Percentiles rank a stretch among this genome's conserved stretches.
phyloP scores from a whole-genome alignment of 345 rosid species.

The Excoecaria agallocha region DNA sequence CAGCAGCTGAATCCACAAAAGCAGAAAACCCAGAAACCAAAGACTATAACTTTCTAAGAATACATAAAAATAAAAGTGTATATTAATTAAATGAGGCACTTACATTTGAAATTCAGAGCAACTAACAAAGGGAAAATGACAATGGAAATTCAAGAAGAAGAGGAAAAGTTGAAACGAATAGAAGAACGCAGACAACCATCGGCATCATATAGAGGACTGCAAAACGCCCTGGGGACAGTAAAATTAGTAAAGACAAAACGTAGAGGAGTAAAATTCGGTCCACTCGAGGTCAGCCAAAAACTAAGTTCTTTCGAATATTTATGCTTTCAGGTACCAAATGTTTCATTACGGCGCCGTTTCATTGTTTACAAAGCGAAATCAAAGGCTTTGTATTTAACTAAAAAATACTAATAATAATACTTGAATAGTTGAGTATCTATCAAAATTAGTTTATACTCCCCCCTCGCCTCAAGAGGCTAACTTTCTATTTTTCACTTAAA shows the following conservation, averaged over 20 bases:
- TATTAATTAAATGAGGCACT: background rate
- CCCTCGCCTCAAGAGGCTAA: no score
- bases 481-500: no score
- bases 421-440: background rate
- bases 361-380: no score
- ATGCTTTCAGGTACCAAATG: background rate
- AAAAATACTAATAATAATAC: no score
- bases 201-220: background rate
- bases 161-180: background rate
- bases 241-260: background rate
- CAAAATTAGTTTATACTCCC: background rate
- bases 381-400: no score
- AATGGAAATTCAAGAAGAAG: background rate
- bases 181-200: background rate
- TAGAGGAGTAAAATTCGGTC: constrained; percentile 6
- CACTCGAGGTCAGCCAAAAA: background rate
- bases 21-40: background rate
- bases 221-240: background rate
- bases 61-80: background rate
- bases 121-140: background rate
- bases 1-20: background rate
- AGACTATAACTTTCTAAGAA: background rate
- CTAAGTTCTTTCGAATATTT: no score
- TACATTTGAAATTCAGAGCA: background rate
- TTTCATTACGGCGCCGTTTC: background rate